phyloP scores from a whole-genome alignment of 2,329 filamentous ascomycete genomes.

The Laburnicola sp. region DNA sequence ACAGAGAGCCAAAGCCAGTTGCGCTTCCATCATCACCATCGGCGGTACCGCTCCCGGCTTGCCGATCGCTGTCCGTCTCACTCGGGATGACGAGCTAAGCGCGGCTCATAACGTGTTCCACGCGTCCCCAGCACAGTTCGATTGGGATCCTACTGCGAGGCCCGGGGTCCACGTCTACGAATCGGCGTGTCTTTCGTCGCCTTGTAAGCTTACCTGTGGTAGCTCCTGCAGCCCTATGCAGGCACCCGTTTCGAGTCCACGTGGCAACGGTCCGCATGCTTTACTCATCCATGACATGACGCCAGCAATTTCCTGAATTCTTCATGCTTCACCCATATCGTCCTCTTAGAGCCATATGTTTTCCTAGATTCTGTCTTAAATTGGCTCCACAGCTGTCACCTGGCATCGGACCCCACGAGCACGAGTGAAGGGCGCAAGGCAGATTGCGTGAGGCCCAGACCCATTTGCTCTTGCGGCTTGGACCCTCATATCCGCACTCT shows the following conservation, averaged over 20 bases:
- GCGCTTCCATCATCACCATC: constrained; percentile 12
- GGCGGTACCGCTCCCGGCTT: constrained; percentile 8
- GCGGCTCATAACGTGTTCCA: constrained; percentile 7
- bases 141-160: constrained; percentile 3
- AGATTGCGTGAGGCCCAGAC: constrained; percentile 11
- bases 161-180: neutral
- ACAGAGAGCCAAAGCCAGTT: neutral
- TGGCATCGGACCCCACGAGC: constrained; percentile 13
- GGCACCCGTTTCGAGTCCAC: constrained; percentile 33
- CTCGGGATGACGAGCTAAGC: constrained; percentile 33
- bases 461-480: constrained; percentile 8
- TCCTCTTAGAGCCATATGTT: neutral
- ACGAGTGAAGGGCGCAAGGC: constrained; percentile 9
- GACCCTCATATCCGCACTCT: constrained; percentile 8
- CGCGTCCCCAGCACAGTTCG: neutral
- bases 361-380: constrained; percentile 10
- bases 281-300: constrained; percentile 18
- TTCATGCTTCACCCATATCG: neutral
- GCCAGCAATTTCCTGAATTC: neutral
- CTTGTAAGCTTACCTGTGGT: constrained; percentile 32
- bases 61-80: constrained; percentile 12
- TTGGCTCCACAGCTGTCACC: constrained; percentile 1
- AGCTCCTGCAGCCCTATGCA: constrained; percentile 41
- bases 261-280: constrained; percentile 33
- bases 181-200: constrained; percentile 1